phyloP scores from a whole-genome alignment of 2,329 filamentous ascomycete genomes.

The Aspergillus fijiensis region DNA sequence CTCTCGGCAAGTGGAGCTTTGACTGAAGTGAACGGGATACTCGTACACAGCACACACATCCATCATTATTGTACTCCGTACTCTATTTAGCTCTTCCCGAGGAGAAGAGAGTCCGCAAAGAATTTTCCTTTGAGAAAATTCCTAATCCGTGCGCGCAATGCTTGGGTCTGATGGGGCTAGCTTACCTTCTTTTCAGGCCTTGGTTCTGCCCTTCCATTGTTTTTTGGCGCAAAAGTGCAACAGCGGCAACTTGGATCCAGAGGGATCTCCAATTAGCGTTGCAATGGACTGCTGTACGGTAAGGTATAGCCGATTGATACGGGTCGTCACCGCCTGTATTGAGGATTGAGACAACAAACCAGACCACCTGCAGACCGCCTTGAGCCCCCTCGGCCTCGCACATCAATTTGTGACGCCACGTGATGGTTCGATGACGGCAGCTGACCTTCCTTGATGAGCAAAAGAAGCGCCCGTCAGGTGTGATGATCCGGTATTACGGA shows the following conservation, averaged over 20 bases:
- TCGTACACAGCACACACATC: background rate
- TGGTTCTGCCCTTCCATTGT: constrained; percentile 14
- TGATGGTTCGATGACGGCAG: constrained; percentile 30
- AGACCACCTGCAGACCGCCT: constrained; percentile 22
- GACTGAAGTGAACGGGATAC: constrained; percentile 1
- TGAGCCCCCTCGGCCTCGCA: constrained; percentile 10
- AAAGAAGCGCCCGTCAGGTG: constrained; percentile 14
- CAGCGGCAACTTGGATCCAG: constrained; percentile 18
- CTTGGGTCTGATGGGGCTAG: constrained; percentile 15
- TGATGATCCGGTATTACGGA: background rate
- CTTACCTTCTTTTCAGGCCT: constrained; percentile 4
- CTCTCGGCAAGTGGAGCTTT: constrained; percentile 8
- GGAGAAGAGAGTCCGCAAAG: constrained; percentile 10
- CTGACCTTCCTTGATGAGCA: constrained; percentile 19
- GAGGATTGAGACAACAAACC: constrained; percentile 1
- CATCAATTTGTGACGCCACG: constrained; percentile 27
- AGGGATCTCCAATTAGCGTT: constrained; percentile 29
- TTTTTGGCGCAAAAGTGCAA: constrained; percentile 10
- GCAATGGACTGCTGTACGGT: constrained; percentile 17
- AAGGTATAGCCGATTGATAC: constrained; percentile 16
- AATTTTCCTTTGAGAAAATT: constrained; percentile 10
- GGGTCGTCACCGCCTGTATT: constrained; percentile 21
- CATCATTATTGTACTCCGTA: no score
- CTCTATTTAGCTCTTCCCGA: no score
- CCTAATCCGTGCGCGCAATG: constrained; percentile 8